A percentile compares a stretch with the other conserved stretches of the same genome.
Conservation (phyloP, 139 green algal species). For the Chlorella sp. region DNA sequence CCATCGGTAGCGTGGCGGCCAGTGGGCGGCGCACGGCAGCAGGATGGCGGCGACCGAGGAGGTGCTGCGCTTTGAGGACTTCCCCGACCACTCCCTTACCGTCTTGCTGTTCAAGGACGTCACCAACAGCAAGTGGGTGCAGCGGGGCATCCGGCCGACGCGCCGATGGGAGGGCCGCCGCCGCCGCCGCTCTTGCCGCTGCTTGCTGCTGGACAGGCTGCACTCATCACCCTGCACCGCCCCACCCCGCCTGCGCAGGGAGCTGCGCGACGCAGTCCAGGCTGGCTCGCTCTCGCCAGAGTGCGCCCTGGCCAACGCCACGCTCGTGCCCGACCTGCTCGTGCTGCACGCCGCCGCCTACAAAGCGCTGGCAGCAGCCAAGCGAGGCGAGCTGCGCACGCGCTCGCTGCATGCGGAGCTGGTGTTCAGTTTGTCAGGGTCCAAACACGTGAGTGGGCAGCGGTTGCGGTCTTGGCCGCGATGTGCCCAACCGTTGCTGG, state of each 20-base stretch:
- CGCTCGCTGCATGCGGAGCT: slow-evolving; percentile 67
- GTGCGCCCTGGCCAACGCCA: slow-evolving; percentile 51
- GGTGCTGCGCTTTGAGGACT: slow-evolving; percentile 20
- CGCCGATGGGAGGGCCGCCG: not conserved
- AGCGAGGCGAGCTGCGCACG: slow-evolving; percentile 37
- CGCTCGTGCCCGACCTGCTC: slow-evolving; percentile 50
- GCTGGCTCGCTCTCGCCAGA: slow-evolving; percentile 34
- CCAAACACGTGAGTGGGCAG: slow-evolving; percentile 60
- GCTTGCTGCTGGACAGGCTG: not conserved
- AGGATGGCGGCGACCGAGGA: too few species aligned
- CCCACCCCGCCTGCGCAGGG: slow-evolving; percentile 28
- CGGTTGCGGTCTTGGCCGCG: not conserved
- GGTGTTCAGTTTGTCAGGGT: slow-evolving; percentile 60
- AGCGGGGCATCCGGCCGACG: not conserved
- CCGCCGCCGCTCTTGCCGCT: not conserved
- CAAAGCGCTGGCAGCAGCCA: slow-evolving; percentile 43
- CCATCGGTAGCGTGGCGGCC: too few species aligned
- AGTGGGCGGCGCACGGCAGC: too few species aligned
- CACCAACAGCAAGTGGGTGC: slow-evolving; percentile 38
- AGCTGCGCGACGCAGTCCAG: slow-evolving; percentile 44
- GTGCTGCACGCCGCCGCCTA: slow-evolving; percentile 52
- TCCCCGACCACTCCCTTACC: slow-evolving; percentile 31
- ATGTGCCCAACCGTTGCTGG: not conserved
- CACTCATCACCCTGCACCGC: not conserved
- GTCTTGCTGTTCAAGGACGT: slow-evolving; percentile 52